A percentile compares a stretch with the other conserved stretches of the same genome.
Conservation (phyloP, 768 basidiomycete species). For the Lactifluus echinatus region DNA sequence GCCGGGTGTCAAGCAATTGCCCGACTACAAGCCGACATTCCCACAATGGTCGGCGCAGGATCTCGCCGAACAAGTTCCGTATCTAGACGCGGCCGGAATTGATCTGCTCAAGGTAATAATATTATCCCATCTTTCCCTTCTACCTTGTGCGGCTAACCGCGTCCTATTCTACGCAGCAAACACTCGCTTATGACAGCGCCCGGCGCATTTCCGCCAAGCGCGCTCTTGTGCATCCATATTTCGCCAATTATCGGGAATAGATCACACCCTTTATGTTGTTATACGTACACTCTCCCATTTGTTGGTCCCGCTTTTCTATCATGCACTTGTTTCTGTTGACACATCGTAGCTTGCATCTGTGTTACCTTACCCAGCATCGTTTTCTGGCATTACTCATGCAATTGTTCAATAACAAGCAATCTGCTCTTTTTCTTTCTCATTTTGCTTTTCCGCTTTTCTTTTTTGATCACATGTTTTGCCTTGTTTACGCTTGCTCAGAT, state of each 20-base stretch:
- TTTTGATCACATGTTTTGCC: background rate
- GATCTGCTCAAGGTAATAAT: constrained; percentile 63
- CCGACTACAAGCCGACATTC: constrained; percentile 96
- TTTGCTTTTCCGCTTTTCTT: background rate
- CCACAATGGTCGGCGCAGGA: constrained; percentile 88
- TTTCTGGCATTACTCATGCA: constrained; percentile 17
- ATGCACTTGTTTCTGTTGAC: constrained; percentile 9
- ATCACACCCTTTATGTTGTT: background rate
- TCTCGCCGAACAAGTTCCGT: constrained; percentile 53
- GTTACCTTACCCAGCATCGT: constrained; percentile 14
- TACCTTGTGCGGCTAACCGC: background rate
- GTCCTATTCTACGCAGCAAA: constrained; percentile 22
- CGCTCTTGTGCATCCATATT: constrained; percentile 42
- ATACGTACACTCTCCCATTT: background rate
- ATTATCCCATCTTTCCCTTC: background rate
- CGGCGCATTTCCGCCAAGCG: constrained; percentile 85
- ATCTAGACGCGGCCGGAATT: constrained; percentile 68
- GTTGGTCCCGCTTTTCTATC: background rate
- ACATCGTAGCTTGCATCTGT: constrained; percentile 18
- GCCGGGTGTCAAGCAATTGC: constrained; percentile 82
- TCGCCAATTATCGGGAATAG: constrained; percentile 36
- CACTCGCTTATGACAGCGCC: constrained; percentile 77
- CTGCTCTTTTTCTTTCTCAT: background rate
- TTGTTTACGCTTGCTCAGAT: background rate
- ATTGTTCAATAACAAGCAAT: constrained; percentile 18